These are phyloP conservation scores for Populus alba DNA, from an alignment of 345 rosid species.

Conservation along the genomic window DNA sequence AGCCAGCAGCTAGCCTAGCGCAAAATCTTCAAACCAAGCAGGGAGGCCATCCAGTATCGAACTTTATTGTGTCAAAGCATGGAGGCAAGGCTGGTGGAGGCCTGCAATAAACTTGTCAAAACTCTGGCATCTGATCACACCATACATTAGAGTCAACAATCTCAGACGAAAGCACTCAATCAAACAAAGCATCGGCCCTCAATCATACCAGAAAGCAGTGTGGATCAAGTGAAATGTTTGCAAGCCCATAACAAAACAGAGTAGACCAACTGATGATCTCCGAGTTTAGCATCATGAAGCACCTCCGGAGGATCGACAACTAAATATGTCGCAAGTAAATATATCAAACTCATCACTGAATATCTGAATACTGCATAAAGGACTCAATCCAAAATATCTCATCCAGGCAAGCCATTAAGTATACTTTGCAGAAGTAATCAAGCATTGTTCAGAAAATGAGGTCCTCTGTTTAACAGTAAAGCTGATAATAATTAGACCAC, in stretches of 20 bases:
- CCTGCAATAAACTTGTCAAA: too few relatives aligned
- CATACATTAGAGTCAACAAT: background rate
- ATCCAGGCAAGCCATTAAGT: too few relatives aligned
- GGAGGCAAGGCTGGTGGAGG: background rate
- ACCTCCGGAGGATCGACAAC: background rate
- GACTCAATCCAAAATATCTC: too few relatives aligned
- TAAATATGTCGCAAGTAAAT: background rate
- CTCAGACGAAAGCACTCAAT: background rate
- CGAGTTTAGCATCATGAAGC: background rate
- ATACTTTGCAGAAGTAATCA: too few relatives aligned
- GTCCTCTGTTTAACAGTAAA: too few relatives aligned
- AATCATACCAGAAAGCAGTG: background rate
- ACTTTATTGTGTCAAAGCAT: background rate
- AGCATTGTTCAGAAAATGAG: too few relatives aligned
- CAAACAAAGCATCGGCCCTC: background rate
- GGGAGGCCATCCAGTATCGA: too few relatives aligned
- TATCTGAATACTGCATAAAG: too few relatives aligned
- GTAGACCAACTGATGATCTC: background rate
- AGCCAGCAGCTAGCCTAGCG: too few relatives aligned
- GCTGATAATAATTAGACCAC: too few relatives aligned
- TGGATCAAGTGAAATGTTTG: background rate
- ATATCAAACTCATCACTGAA: background rate
- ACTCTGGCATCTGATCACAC: background rate
- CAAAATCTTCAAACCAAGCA: too few relatives aligned
- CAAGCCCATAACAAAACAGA: background rate